These are phyloP conservation scores for Chrysanthemum makinoi DNA, from an alignment of 129 eudicot genomes.

Conservation along the genomic window DNA sequence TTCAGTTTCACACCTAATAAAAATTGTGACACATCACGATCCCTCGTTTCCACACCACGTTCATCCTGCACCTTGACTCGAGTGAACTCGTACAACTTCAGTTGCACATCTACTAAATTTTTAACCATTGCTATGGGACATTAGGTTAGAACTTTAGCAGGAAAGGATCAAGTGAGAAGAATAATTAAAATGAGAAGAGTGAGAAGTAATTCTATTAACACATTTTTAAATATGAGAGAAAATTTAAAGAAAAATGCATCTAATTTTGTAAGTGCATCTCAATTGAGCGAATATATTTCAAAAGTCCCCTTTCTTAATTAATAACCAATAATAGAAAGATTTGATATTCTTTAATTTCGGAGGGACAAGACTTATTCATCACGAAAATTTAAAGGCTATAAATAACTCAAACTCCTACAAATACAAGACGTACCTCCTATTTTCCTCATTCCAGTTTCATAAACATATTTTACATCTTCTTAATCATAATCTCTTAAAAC, in stretches of 20 bases:
- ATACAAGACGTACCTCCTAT: constrained; percentile 15
- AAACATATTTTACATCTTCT: not conserved
- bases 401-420: constrained; percentile 40
- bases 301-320: not conserved
- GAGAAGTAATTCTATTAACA: too few species aligned
- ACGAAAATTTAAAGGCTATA: constrained; percentile 34
- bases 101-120: not conserved
- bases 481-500: not conserved
- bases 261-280: too few species aligned
- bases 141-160: not conserved
- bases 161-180: too few species aligned
- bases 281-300: constrained; percentile 3
- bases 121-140: not conserved
- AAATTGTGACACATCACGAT: too few species aligned
- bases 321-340: not conserved
- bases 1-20: too few species aligned
- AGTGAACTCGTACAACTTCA: too few species aligned
- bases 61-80: too few species aligned
- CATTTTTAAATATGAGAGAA: too few species aligned
- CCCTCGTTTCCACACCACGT: too few species aligned
- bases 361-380: constrained; percentile 28
- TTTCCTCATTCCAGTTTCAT: constrained; percentile 20
- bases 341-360: not conserved
- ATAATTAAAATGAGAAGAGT: too few species aligned
- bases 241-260: too few species aligned